A percentile compares a stretch with the other conserved stretches of the same genome.
phyloP scores from a whole-genome alignment of 176 grass and related monocot species.

The Alloteropsis semialata region DNA sequence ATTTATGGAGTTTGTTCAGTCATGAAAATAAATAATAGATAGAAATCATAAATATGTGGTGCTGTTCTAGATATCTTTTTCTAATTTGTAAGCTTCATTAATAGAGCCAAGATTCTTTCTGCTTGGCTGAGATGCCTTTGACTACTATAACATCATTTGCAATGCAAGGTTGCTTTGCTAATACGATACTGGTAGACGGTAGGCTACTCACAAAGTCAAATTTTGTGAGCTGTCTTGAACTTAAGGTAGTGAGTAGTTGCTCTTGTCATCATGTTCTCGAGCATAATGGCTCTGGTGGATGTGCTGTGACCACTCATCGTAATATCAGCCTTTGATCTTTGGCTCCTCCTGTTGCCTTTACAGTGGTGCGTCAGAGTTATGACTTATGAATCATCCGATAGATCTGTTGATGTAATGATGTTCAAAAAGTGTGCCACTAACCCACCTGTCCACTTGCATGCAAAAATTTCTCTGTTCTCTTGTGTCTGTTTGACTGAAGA shows the following conservation, averaged over 20 bases:
- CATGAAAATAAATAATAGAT: too few species aligned
- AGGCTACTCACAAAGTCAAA: background rate
- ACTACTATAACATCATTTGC: background rate
- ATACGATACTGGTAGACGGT: background rate
- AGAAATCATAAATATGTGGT: background rate
- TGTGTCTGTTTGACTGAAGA: background rate
- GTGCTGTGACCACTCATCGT: background rate
- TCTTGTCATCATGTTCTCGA: background rate
- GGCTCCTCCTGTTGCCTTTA: conserved; percentile 8
- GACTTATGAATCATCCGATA: background rate
- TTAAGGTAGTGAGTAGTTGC: conserved; percentile 9
- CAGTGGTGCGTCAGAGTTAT: background rate
- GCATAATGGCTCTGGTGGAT: conserved; percentile 21
- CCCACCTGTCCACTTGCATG: background rate
- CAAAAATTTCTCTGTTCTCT: background rate
- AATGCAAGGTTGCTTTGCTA: background rate
- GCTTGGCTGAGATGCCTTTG: conserved; percentile 13
- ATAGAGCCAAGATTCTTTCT: background rate
- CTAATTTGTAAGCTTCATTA: background rate
- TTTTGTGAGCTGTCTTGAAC: background rate
- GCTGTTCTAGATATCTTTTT: background rate
- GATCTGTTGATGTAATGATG: background rate
- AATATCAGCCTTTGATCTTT: background rate
- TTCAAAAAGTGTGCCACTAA: conserved; percentile 7
- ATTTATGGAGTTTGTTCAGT: background rate